phyloP scores from a whole-genome alignment of 2,329 filamentous ascomycete genomes.

The Balansia obtecta region DNA sequence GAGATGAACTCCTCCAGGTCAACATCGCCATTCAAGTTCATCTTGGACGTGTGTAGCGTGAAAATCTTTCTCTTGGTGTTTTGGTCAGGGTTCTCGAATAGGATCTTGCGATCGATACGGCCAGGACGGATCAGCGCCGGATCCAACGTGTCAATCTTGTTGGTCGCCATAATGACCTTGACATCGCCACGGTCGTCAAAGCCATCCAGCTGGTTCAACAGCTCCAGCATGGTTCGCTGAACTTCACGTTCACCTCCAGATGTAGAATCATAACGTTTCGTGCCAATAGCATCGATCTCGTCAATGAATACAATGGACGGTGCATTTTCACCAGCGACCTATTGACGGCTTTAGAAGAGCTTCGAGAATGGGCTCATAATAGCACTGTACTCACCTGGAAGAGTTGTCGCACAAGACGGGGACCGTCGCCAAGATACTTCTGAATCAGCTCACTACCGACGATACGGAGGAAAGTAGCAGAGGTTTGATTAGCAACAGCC shows the following conservation, averaged over 20 bases:
- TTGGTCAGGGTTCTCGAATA: constrained; percentile 59
- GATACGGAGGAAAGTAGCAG: constrained; percentile 92
- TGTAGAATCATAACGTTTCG: constrained; percentile 95
- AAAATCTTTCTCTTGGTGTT: constrained; percentile 98
- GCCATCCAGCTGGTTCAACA: constrained; percentile 95
- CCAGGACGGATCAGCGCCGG: constrained; percentile 92
- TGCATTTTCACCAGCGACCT: constrained; percentile 89
- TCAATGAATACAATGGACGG: constrained; percentile 98
- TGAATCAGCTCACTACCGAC: constrained; percentile 96
- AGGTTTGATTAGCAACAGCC: constrained; percentile 97
- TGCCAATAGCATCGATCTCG: constrained; percentile 97
- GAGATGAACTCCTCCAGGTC: constrained; percentile 97
- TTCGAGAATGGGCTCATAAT: background rate
- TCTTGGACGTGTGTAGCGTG: constrained; percentile 94
- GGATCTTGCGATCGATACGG: constrained; percentile 96
- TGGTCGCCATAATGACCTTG: constrained; percentile 99
- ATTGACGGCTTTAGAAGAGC: constrained; percentile 7
- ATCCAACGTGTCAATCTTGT: constrained; percentile 98
- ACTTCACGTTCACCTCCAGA: constrained; percentile 96
- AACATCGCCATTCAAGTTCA: constrained; percentile 93
- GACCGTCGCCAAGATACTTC: constrained; percentile 95
- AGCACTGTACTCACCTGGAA: constrained; percentile 51
- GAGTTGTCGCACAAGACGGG: constrained; percentile 85
- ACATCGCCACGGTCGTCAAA: constrained; percentile 98
- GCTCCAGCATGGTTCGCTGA: constrained; percentile 95